These are phyloP conservation scores for Exsudoporus floridanus DNA, from an alignment of 1,284 basidiomycete genomes.

Conservation along the genomic window DNA sequence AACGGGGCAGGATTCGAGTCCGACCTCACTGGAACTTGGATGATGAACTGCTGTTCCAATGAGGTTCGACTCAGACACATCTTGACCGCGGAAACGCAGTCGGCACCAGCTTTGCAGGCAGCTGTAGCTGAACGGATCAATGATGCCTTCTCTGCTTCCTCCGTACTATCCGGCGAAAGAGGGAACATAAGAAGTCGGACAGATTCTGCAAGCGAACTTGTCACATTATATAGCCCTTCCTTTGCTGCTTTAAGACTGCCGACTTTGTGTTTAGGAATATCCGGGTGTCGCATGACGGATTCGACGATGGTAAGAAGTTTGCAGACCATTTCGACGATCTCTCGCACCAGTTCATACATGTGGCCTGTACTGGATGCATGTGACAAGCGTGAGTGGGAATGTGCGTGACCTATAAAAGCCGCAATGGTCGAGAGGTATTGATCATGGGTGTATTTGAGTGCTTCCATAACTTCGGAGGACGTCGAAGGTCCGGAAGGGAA, in stretches of 20 bases:
- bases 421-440: constrained; percentile 91
- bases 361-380: constrained; percentile 92
- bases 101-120: constrained; percentile 84
- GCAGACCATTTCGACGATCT: constrained; percentile 91
- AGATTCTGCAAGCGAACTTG: constrained; percentile 84
- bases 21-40: constrained; percentile 55
- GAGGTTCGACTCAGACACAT: constrained; percentile 66
- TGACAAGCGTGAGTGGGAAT: constrained; percentile 84
- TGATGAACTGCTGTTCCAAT: constrained; percentile 61
- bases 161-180: constrained; percentile 51
- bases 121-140: constrained; percentile 83
- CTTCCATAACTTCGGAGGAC: constrained; percentile 64
- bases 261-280: constrained; percentile 55
- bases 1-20: constrained; percentile 45
- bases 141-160: constrained; percentile 79
- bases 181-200: constrained; percentile 70
- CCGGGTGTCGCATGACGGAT: constrained; percentile 73
- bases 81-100: constrained; percentile 83
- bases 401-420: constrained; percentile 95
- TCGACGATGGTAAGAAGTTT: constrained; percentile 92
- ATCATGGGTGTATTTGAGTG: constrained; percentile 78
- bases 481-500: constrained; percentile 72
- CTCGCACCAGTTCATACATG: constrained; percentile 90
- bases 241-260: constrained; percentile 69
- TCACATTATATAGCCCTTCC: constrained; percentile 82